phyloP scores from a whole-genome alignment of 169 alveolate species.

The Eimeria zaria region DNA sequence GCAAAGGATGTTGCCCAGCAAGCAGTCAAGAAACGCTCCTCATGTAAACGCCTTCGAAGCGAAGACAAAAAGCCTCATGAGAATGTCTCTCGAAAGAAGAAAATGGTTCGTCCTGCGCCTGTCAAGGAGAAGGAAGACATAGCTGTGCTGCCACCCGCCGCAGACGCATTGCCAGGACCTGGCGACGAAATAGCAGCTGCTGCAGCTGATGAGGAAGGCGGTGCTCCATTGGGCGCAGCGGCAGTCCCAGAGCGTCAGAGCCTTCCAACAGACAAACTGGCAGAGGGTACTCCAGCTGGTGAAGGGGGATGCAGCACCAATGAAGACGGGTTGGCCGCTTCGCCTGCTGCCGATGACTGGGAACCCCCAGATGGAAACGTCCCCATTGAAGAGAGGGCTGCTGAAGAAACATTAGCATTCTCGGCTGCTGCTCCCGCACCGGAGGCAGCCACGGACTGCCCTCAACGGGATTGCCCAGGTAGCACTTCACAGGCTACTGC shows the following conservation, averaged over 20 bases:
- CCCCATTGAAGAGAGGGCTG: background rate
- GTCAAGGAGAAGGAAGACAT: background rate
- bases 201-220: background rate
- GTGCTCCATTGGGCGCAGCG: background rate
- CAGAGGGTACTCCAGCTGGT: background rate
- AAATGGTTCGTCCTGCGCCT: background rate
- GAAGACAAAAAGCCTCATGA: background rate
- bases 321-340: slow-evolving; percentile 4
- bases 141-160: background rate
- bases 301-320: background rate
- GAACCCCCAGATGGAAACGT: background rate
- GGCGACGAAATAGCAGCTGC: background rate
- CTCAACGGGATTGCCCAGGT: slow-evolving; percentile 41
- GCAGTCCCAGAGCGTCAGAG: background rate
- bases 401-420: background rate
- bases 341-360: slow-evolving; percentile 16
- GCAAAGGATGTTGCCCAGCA: background rate
- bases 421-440: slow-evolving; percentile 5
- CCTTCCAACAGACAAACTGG: background rate
- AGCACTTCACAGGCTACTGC: slow-evolving; percentile 19
- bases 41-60: slow-evolving; percentile 10
- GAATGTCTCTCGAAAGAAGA: background rate
- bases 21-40: background rate
- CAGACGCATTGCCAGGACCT: background rate
- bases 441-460: background rate